These are phyloP conservation scores for Tilletia caries DNA, from an alignment of 1,284 basidiomycete species.

Conservation along the genomic window DNA sequence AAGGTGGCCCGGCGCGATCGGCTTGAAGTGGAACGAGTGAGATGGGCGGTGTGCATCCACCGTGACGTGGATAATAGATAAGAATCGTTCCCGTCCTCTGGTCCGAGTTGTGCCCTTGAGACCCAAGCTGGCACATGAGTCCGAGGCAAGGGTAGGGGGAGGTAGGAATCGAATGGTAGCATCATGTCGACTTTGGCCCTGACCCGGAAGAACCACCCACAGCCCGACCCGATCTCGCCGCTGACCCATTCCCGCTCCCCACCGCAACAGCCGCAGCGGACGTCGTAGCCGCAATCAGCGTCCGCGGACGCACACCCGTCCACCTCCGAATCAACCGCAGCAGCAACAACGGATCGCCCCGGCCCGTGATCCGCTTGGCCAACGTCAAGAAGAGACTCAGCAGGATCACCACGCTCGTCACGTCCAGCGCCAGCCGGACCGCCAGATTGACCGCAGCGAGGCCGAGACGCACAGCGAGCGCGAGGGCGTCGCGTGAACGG, in stretches of 20 bases:
- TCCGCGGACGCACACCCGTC: conserved; percentile 11
- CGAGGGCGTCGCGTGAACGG: conserved; percentile 22
- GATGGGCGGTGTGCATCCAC: no score
- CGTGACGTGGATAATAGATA: no score
- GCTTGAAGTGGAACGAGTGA: no score
- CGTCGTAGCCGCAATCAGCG: conserved; percentile 11
- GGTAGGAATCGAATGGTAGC: no score
- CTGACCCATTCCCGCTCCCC: background rate
- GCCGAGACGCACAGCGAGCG: conserved; percentile 27
- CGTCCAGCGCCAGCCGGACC: conserved; percentile 40
- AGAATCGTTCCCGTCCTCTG: no score
- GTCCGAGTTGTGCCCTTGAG: no score
- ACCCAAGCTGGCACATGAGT: no score
- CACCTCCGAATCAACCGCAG: conserved; percentile 24
- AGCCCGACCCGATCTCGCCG: background rate
- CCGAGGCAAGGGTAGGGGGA: no score
- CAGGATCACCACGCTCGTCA: conserved; percentile 38
- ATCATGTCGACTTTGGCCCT: no score
- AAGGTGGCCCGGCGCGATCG: no score
- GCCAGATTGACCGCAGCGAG: conserved; percentile 36
- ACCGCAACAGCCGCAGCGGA: conserved; percentile 13
- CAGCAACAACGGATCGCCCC: conserved; percentile 42
- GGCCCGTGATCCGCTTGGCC: conserved; percentile 35
- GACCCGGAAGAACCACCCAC: background rate
- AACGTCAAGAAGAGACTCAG: conserved; percentile 34